Base-by-base conservation (phyloP, 176 grass and related monocot genomes). In the Musa itinerans region DNA sequence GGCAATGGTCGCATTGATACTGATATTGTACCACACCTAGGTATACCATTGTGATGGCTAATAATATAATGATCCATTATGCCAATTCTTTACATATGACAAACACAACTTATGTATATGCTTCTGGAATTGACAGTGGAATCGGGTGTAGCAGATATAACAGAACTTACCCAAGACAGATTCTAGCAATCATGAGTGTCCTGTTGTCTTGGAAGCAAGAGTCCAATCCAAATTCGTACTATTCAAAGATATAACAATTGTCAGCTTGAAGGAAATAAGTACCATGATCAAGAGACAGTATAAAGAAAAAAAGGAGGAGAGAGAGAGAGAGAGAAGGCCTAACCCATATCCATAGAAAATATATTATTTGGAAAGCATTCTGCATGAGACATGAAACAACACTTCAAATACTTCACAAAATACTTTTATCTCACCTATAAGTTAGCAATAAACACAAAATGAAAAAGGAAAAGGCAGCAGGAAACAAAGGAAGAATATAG, bases 281-380 rank as follows among this genome's bases (percentile, higher is more conserved):
- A 50, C 2, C 2, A 65, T 10, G 10, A 58, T 25, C 34, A 9
- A 53, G 50, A 26, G 52, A 21, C 26, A 69, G 1, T 19, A 19
- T 13, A 58, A 48, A 34, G 25, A 77, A 66, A 65, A 10, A 14
- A 13, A 65, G 27, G 2, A 65, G 20, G 2, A 72, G 11, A 29
- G n/a, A 29, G 2, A 72, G 11, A 29, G 25, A 29, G 68, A 49
- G 17, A 71, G 11, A 78, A 69, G 63, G 53, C 24, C 61, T 84
- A 85, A 99, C 95, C 83, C 92, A 81, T 52, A 99, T 99, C 95
- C 90, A 99, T n/a, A 99, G 51, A 82, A 94, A 94, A 81, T 94
- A 93, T 83, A 91, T 99, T 78, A 99, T 80, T 69, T 99, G 86
- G 66, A 99, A 94, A 0, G 90, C 90, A 78, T 94, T 99, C 88